A percentile compares a stretch with the other conserved stretches of the same genome.
Conservation (phyloP, 768 basidiomycete species). For the Roridomyces roridus region DNA sequence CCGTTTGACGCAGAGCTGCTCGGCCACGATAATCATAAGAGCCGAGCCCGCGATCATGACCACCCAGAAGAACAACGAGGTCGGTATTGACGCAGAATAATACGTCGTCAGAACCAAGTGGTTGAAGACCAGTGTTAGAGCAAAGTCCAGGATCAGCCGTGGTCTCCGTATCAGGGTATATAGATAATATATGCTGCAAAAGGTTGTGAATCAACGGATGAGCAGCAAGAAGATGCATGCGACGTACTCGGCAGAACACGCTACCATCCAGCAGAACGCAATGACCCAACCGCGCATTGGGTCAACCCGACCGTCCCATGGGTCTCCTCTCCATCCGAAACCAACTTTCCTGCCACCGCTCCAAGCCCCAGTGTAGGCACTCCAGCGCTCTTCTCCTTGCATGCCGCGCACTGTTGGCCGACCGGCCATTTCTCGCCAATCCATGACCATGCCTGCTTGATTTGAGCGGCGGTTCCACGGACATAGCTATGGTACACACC, state of each 20-base stretch:
- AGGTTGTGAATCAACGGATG: constrained; percentile 4
- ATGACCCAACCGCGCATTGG: constrained; percentile 90
- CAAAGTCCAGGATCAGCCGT: constrained; percentile 93
- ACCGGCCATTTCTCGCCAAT: constrained; percentile 97
- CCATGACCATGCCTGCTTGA: constrained; percentile 94
- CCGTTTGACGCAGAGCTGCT: constrained; percentile 89
- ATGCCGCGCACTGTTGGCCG: constrained; percentile 73
- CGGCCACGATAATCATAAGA: constrained; percentile 81
- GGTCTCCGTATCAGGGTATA: constrained; percentile 90
- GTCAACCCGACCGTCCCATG: constrained; percentile 77
- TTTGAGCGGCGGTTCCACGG: too few species aligned
- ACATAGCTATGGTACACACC: constrained; percentile 58
- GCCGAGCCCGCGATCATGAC: constrained; percentile 74
- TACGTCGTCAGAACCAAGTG: constrained; percentile 95
- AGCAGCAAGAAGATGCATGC: constrained; percentile 1
- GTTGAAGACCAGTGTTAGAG: constrained; percentile 88
- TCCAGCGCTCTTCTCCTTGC: constrained; percentile 70
- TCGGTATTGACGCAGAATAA: constrained; percentile 82
- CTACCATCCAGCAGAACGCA: constrained; percentile 83
- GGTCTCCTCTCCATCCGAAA: constrained; percentile 54
- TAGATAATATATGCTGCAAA: constrained; percentile 71
- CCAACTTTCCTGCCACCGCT: constrained; percentile 81
- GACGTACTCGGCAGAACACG: constrained; percentile 86
- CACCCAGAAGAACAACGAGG: constrained; percentile 92
- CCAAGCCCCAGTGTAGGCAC: constrained; percentile 76